Conservation (phyloP, 192 early-diverging fungal species). For the Backusella tuberculispora region DNA sequence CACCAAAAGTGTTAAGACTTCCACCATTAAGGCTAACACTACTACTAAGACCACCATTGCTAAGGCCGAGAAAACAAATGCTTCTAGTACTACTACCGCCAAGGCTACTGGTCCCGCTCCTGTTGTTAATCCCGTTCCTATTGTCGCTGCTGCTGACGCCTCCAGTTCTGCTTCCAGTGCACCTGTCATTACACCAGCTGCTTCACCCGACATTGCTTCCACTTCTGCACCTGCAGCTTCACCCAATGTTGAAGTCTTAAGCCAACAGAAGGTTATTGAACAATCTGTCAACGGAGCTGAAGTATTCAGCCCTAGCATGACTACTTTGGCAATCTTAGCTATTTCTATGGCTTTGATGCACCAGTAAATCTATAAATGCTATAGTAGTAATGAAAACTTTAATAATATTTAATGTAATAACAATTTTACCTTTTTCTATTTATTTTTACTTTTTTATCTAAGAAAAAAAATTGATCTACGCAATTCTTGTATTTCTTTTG, state of each 20-base stretch:
- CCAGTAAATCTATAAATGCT: neutral
- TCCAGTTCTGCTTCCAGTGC: constrained; percentile 9
- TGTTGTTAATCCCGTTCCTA: neutral
- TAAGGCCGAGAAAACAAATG: neutral
- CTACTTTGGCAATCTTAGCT: neutral
- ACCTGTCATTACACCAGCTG: neutral
- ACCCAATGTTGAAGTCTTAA: constrained; percentile 11
- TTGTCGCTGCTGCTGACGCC: neutral
- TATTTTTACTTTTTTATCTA: constrained; percentile 12
- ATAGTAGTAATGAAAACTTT: constrained; percentile 9
- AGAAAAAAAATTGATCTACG: neutral
- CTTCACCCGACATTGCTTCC: neutral
- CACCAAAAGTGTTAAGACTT: neutral
- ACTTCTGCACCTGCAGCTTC: neutral
- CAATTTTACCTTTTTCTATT: constrained; percentile 2
- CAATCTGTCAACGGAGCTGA: constrained; percentile 30
- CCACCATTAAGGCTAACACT: neutral
- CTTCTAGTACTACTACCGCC: neutral
- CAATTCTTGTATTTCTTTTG: constrained; percentile 17
- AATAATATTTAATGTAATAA: constrained; percentile 7
- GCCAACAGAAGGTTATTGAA: constrained; percentile 10
- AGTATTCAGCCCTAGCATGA: neutral
- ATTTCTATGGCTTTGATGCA: constrained; percentile 5
- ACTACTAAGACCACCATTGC: neutral
- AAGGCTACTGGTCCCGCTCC: neutral